Evolutionary conservation across 352 stramenopile genomes (phyloP).

Genomic region (Globisporangium mamillatum): DNA sequence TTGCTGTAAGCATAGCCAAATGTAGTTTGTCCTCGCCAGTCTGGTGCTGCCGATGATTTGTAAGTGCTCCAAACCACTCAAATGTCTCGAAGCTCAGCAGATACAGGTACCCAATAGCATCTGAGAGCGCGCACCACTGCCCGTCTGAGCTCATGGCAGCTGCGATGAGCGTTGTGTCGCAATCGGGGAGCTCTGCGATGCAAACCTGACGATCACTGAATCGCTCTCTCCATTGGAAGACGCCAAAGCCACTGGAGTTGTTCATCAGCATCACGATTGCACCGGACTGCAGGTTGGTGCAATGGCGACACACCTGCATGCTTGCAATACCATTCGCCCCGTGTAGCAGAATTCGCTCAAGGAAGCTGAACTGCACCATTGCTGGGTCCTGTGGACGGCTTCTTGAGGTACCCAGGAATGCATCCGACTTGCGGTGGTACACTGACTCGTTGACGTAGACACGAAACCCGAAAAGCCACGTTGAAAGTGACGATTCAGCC

Average conservation of each 20-base stretch:
- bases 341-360: constrained; percentile 21
- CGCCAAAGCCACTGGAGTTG: constrained; percentile 21
- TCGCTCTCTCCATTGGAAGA: constrained; percentile 57
- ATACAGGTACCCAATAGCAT: constrained; percentile 23
- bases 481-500: neutral
- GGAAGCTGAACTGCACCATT: constrained; percentile 48
- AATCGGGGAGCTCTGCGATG: constrained; percentile 27
- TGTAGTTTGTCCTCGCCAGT: neutral
- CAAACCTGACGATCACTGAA: constrained; percentile 50
- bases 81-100: constrained; percentile 37
- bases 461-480: constrained; percentile 50
- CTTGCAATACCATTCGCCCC: neutral
- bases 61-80: constrained; percentile 12
- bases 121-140: constrained; percentile 30
- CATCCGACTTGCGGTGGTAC: constrained; percentile 7
- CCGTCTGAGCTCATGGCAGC: constrained; percentile 29
- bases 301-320: constrained; percentile 12
- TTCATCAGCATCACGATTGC: constrained; percentile 36
- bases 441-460: constrained; percentile 28
- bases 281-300: constrained; percentile 16
- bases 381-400: neutral
- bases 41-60: neutral
- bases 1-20: constrained; percentile 15
- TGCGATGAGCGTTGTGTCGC: constrained; percentile 12
- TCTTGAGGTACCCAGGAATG: neutral